These are phyloP conservation scores for Phytophthora pluvialis DNA, from an alignment of 352 stramenopile species.

Conservation along the genomic window DNA sequence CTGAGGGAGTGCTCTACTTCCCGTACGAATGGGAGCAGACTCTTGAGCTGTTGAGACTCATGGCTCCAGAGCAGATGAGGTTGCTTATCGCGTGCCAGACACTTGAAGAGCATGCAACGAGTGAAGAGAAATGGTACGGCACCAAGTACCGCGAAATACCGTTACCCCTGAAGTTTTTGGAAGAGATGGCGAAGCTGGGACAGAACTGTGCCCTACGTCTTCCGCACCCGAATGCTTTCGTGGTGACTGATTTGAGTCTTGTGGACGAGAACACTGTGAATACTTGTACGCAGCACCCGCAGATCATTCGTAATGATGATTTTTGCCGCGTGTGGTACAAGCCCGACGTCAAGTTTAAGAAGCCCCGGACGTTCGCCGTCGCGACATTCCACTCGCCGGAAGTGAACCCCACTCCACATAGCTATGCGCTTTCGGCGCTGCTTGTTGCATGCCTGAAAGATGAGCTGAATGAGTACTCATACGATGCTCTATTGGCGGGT, in stretches of 20 bases:
- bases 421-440: conserved; percentile 66
- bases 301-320: conserved; percentile 47
- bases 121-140: conserved; percentile 57
- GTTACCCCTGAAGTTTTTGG: conserved; percentile 34
- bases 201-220: conserved; percentile 49
- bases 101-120: conserved; percentile 30
- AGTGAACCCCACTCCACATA: conserved; percentile 57
- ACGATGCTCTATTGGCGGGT: conserved; percentile 65
- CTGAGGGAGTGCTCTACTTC: conserved; percentile 53
- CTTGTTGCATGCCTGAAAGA: conserved; percentile 78
- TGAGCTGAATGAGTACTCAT: conserved; percentile 77
- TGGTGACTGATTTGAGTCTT: conserved; percentile 31
- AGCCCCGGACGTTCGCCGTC: conserved; percentile 85
- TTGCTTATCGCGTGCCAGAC: conserved; percentile 46
- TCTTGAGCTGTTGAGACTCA: conserved; percentile 44
- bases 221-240: conserved; percentile 43
- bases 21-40: conserved; percentile 55
- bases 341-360: conserved; percentile 83
- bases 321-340: conserved; percentile 77
- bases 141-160: conserved; percentile 45
- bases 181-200: conserved; percentile 25
- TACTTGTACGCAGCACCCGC: conserved; percentile 28
- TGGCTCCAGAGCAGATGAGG: conserved; percentile 50
- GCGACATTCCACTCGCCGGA: conserved; percentile 66
- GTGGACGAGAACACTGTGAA: conserved; percentile 20